Evolutionary conservation across 495 filamentous ascomycete species (phyloP).

Genomic region (Aspergillus haitiensis): DNA sequence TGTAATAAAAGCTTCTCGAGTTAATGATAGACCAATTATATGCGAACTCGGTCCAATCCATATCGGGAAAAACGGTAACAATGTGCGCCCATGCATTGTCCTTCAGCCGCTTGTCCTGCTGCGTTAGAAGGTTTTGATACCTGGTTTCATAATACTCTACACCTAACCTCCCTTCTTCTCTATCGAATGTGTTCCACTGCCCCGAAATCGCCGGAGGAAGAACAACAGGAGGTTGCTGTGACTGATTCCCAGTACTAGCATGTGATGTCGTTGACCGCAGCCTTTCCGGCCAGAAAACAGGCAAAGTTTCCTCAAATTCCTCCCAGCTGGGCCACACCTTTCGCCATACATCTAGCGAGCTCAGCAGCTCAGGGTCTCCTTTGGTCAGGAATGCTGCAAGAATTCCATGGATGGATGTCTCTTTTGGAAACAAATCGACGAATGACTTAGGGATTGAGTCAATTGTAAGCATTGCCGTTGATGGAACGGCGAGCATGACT

Average conservation of each 20-base stretch:
- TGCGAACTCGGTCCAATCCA: constrained; percentile 51
- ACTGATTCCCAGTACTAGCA: background rate
- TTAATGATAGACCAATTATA: constrained; percentile 76
- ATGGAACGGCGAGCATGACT: constrained; percentile 60
- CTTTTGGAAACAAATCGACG: constrained; percentile 41
- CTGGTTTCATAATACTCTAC: constrained; percentile 22
- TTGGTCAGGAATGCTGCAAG: constrained; percentile 64
- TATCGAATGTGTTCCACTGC: constrained; percentile 27
- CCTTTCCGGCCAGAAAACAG: constrained; percentile 59
- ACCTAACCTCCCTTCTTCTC: constrained; percentile 4
- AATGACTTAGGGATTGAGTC: constrained; percentile 53
- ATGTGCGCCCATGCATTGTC: constrained; percentile 54
- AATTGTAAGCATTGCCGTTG: constrained; percentile 58
- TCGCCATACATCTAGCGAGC: constrained; percentile 53
- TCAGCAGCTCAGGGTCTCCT: constrained; percentile 21
- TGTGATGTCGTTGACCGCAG: constrained; percentile 25
- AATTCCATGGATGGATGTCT: constrained; percentile 61
- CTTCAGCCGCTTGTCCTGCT: constrained; percentile 61
- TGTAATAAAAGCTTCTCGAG: constrained; percentile 73
- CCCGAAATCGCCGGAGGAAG: constrained; percentile 38
- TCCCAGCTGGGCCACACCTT: constrained; percentile 58
- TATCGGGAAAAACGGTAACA: constrained; percentile 45
- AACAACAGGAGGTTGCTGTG: constrained; percentile 3
- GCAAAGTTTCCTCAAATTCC: constrained; percentile 59
- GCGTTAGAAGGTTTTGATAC: constrained; percentile 50